These are phyloP conservation scores for Yamadazyma mexicana DNA, from an alignment of 1,139 yeast genomes.

Conservation along the genomic window DNA sequence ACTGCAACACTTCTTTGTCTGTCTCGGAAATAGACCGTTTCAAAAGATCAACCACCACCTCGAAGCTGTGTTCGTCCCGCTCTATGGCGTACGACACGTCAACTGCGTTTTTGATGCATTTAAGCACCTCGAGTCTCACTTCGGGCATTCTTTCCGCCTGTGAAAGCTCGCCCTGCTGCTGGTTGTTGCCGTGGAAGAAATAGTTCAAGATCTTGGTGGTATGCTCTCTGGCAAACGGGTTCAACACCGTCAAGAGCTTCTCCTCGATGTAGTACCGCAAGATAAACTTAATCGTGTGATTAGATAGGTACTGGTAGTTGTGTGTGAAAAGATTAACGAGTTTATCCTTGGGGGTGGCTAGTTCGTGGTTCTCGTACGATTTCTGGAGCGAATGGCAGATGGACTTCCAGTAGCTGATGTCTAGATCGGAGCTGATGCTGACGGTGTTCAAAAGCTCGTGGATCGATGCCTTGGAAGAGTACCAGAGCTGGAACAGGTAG, in stretches of 20 bases:
- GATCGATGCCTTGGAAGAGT: constrained; percentile 42
- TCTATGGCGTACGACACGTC: constrained; percentile 33
- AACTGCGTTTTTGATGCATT: constrained; percentile 44
- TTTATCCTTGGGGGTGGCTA: constrained; percentile 46
- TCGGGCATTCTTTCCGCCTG: constrained; percentile 13
- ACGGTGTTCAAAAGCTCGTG: constrained; percentile 30
- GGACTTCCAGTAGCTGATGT: constrained; percentile 32
- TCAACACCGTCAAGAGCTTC: constrained; percentile 53
- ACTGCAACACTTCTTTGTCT: constrained; percentile 34
- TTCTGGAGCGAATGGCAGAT: constrained; percentile 37
- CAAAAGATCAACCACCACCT: constrained; percentile 31
- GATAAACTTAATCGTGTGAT: constrained; percentile 38
- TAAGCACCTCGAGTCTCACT: constrained; percentile 41
- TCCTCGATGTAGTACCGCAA: constrained; percentile 50
- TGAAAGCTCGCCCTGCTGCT: not conserved
- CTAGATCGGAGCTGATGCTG: constrained; percentile 30
- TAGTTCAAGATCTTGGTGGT: constrained; percentile 43
- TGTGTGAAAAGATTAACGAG: constrained; percentile 45
- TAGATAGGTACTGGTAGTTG: constrained; percentile 37
- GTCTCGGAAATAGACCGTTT: constrained; percentile 26
- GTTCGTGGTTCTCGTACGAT: constrained; percentile 35
- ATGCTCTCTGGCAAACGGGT: constrained; percentile 54
- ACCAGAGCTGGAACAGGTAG: constrained; percentile 52
- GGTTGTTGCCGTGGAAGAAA: constrained; percentile 37
- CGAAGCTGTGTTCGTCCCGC: constrained; percentile 23